Percentiles rank a stretch among this genome's conserved stretches.
Conservation (phyloP, 805 yeast species). For the Wickerhamomyces mucosus region DNA sequence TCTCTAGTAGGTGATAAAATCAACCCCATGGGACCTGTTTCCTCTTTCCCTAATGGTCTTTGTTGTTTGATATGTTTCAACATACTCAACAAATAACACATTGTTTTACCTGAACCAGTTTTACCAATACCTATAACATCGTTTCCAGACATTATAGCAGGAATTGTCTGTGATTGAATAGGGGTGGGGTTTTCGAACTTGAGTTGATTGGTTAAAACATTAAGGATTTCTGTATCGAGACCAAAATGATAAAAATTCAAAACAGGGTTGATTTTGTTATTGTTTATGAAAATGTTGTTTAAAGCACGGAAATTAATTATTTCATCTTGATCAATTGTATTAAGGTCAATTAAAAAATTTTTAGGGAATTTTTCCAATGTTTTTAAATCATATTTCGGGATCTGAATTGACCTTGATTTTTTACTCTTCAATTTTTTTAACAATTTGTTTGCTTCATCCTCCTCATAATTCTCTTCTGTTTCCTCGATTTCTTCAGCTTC, state of each 20-base stretch:
- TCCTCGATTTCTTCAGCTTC: constrained; percentile 12
- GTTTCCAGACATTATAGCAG: constrained; percentile 81
- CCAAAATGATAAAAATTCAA: constrained; percentile 77
- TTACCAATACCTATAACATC: constrained; percentile 93
- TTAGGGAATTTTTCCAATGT: constrained; percentile 48
- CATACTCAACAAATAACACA: constrained; percentile 79
- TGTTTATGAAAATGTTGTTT: constrained; percentile 32
- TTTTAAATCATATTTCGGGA: constrained; percentile 21
- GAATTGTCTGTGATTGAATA: constrained; percentile 85
- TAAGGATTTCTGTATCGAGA: constrained; percentile 48
- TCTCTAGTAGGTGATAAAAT: constrained; percentile 90
- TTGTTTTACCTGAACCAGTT: constrained; percentile 94
- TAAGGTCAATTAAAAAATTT: constrained; percentile 46
- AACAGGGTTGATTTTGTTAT: constrained; percentile 42
- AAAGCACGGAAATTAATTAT: constrained; percentile 55
- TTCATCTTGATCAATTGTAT: constrained; percentile 40
- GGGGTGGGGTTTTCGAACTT: constrained; percentile 65
- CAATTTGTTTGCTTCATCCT: constrained; percentile 23
- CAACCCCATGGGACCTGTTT: constrained; percentile 70
- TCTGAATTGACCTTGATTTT: constrained; percentile 40
- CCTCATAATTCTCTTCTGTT: constrained; percentile 21
- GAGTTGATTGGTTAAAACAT: constrained; percentile 39
- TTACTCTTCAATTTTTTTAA: constrained; percentile 35
- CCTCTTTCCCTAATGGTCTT: constrained; percentile 33
- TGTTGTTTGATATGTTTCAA: constrained; percentile 79